Conservation (phyloP, 306 rosid species). For the Cyamopsis tetragonoloba region DNA sequence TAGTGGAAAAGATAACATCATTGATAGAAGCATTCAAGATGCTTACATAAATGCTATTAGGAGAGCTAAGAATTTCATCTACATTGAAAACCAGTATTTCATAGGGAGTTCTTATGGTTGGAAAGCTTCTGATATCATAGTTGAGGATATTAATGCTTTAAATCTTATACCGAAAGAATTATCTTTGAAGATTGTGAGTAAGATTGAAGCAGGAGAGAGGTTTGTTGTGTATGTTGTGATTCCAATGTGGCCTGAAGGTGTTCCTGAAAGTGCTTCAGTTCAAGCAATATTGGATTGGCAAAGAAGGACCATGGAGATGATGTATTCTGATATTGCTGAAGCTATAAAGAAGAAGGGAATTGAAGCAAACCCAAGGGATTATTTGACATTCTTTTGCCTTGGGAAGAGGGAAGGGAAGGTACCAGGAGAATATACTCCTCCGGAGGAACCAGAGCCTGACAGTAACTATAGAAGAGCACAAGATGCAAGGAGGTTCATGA, state of each 20-base stretch:
- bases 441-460: slow-evolving; percentile 46
- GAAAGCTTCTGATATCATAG: slow-evolving; percentile 41
- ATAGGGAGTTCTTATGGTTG: slow-evolving; percentile 85
- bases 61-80: slow-evolving; percentile 62
- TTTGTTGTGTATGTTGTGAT: slow-evolving; percentile 66
- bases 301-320: slow-evolving; percentile 76
- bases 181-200: slow-evolving; percentile 68
- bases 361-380: slow-evolving; percentile 48
- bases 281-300: slow-evolving; percentile 90
- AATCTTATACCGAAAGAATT: slow-evolving; percentile 81
- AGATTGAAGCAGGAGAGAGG: slow-evolving; percentile 66
- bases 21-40: slow-evolving; percentile 75
- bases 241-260: slow-evolving; percentile 93
- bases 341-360: slow-evolving; percentile 45
- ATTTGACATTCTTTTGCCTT: slow-evolving; percentile 77
- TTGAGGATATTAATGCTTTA: slow-evolving; percentile 60
- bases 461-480: slow-evolving; percentile 62
- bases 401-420: slow-evolving; percentile 51
- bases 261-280: slow-evolving; percentile 71
- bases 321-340: slow-evolving; percentile 60
- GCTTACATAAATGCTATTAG: slow-evolving; percentile 77
- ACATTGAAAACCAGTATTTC: slow-evolving; percentile 87
- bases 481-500: slow-evolving; percentile 68
- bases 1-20: slow-evolving; percentile 57
- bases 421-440: slow-evolving; percentile 45